Percentiles rank a stretch among this genome's conserved stretches.
These are phyloP conservation scores for Fusarium algeriense DNA, from an alignment of 2,329 filamentous ascomycete species.

Conservation along the genomic window DNA sequence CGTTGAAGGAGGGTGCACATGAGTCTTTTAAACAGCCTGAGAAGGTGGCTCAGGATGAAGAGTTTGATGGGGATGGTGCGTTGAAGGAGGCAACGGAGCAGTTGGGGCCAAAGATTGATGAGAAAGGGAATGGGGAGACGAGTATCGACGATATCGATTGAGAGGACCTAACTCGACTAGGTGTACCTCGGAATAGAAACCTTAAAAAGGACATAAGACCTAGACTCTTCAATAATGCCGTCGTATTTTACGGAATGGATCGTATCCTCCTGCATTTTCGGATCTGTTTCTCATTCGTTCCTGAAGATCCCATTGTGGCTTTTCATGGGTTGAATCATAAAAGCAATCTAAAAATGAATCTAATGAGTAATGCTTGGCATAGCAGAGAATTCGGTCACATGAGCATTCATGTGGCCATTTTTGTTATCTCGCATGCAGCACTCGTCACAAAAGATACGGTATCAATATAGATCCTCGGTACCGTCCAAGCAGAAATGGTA, in stretches of 20 bases:
- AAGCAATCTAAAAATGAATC: not conserved
- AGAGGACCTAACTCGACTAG: not conserved
- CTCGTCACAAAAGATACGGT: not conserved
- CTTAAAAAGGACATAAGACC: not conserved
- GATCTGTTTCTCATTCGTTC: not conserved
- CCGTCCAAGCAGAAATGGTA: not conserved
- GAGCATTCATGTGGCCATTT: not conserved
- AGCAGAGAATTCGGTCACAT: not conserved
- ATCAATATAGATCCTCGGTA: not conserved
- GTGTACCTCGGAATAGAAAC: not conserved
- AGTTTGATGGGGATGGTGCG: constrained; percentile 52
- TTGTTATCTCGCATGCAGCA: not conserved
- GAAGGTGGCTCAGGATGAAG: constrained; percentile 30
- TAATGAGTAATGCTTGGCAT: not conserved
- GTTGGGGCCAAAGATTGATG: constrained; percentile 46
- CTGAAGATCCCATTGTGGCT: not conserved
- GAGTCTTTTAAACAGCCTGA: constrained; percentile 41
- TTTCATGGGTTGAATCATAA: not conserved
- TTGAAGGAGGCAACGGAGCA: constrained; percentile 57
- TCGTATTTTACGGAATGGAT: not conserved
- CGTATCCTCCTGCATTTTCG: not conserved
- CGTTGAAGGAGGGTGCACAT: constrained; percentile 59
- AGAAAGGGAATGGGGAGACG: constrained; percentile 43
- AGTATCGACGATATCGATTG: constrained; percentile 61
- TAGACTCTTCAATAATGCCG: not conserved